Conservation (phyloP, 2,329 filamentous ascomycete species). For the Shiraia bambusicola region DNA sequence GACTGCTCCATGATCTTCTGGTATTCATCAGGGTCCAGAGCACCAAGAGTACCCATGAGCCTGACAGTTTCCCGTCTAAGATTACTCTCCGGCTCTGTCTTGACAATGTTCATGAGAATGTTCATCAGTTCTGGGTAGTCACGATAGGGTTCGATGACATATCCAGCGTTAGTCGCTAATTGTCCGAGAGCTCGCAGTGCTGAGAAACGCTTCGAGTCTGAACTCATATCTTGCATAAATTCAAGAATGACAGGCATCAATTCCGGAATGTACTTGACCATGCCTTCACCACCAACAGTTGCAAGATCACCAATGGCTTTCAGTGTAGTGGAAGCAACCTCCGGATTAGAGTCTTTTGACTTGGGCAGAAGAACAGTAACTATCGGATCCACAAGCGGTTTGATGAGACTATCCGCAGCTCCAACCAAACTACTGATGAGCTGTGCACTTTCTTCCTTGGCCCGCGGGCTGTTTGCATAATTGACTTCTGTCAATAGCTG, state of each 20-base stretch:
- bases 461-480: slow-evolving; percentile 89
- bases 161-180: slow-evolving; percentile 91
- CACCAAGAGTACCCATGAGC: slow-evolving; percentile 90
- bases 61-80: slow-evolving; percentile 94
- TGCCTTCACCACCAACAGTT: slow-evolving; percentile 89
- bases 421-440: slow-evolving; percentile 89
- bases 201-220: slow-evolving; percentile 84
- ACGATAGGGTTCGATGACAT: slow-evolving; percentile 93
- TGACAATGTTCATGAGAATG: slow-evolving; percentile 89
- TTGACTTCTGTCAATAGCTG: slow-evolving; percentile 95
- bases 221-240: slow-evolving; percentile 90
- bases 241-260: slow-evolving; percentile 96
- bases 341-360: slow-evolving; percentile 78
- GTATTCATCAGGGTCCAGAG: slow-evolving; percentile 93
- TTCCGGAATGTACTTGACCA: slow-evolving; percentile 85
- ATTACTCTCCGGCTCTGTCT: slow-evolving; percentile 83
- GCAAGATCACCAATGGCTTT: slow-evolving; percentile 93
- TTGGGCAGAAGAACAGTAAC: slow-evolving; percentile 93
- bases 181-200: slow-evolving; percentile 89
- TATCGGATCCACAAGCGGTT: slow-evolving; percentile 96
- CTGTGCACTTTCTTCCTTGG: slow-evolving; percentile 95
- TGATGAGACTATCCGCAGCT: slow-evolving; percentile 89
- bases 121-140: slow-evolving; percentile 94
- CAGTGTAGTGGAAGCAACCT: slow-evolving; percentile 91
- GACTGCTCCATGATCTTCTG: slow-evolving; percentile 90